A percentile compares a stretch with the other conserved stretches of the same genome.
phyloP scores from a whole-genome alignment of 441 rosid species.

The Corymbia calophylla region DNA sequence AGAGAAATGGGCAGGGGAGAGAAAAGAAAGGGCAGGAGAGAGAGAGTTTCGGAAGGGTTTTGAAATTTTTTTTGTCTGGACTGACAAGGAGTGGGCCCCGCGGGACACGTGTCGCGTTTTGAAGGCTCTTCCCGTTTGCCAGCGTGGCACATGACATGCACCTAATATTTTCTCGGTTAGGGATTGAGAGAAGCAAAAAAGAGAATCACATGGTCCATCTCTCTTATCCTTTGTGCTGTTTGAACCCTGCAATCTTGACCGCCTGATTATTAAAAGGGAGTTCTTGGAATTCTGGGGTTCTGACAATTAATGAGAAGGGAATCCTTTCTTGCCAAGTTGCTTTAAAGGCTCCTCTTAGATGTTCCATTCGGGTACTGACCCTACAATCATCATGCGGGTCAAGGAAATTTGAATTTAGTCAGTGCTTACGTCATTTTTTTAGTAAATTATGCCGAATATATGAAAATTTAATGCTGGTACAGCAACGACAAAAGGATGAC shows the following conservation, averaged over 20 bases:
- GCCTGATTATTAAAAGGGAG: background rate
- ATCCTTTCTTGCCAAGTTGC: background rate
- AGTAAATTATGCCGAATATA: background rate
- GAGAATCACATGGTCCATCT: background rate
- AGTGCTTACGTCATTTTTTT: background rate
- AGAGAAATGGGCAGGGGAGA: no score
- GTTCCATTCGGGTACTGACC: background rate
- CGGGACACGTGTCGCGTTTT: no score
- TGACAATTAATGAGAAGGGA: background rate
- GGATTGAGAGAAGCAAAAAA: constrained; percentile 3
- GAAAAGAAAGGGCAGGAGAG: no score
- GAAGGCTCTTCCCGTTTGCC: no score
- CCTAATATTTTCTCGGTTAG: no score
- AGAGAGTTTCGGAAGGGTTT: no score
- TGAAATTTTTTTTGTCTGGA: no score
- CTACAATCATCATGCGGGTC: background rate
- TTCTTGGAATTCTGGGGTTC: background rate
- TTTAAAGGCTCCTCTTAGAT: background rate
- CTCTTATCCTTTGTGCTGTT: constrained; percentile 13
- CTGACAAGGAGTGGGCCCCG: no score
- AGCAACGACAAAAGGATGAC: background rate
- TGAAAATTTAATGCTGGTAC: background rate
- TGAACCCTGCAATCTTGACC: constrained; percentile 15
- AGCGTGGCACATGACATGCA: no score
- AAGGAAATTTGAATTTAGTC: background rate